A percentile compares a stretch with the other conserved stretches of the same genome.
Evolutionary conservation across 805 yeast genomes (phyloP).

Genomic region (Sugiyamaella boreocaroliniensis): DNA sequence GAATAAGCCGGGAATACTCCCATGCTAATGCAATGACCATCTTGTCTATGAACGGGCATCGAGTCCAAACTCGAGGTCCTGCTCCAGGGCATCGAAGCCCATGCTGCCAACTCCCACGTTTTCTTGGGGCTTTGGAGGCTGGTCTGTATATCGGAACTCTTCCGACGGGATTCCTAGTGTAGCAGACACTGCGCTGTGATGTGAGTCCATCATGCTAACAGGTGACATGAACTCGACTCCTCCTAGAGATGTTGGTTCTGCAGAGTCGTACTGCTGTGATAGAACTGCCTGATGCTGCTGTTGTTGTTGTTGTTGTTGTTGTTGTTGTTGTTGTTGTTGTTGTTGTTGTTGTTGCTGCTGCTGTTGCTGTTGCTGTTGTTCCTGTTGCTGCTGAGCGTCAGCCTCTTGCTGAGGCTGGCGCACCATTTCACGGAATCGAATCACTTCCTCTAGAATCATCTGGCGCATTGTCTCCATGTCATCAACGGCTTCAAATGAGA

Average conservation of each 20-base stretch:
- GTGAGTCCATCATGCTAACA: conserved; percentile 27
- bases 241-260: not conserved
- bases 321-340: conserved; percentile 25
- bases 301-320: conserved; percentile 27
- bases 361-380: conserved; percentile 24
- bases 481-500: conserved; percentile 76
- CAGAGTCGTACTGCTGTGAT: conserved; percentile 7
- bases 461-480: conserved; percentile 69
- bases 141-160: conserved; percentile 37
- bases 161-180: conserved; percentile 44
- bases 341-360: conserved; percentile 26
- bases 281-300: conserved; percentile 24
- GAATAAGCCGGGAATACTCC: not conserved
- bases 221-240: conserved; percentile 19
- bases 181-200: conserved; percentile 7
- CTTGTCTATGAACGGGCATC: conserved; percentile 39
- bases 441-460: conserved; percentile 76
- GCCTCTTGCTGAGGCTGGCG: conserved; percentile 51
- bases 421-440: conserved; percentile 69
- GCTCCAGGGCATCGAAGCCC: conserved; percentile 45
- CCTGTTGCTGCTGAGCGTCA: conserved; percentile 20
- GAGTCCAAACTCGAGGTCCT: conserved; percentile 60
- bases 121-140: conserved; percentile 62
- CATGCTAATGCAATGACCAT: not conserved
- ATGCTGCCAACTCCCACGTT: conserved; percentile 27